A percentile compares a stretch with the other conserved stretches of the same genome.
Evolutionary conservation across 495 filamentous ascomycete genomes (phyloP).

Genomic region (Hypomontagnella submonticulosa): DNA sequence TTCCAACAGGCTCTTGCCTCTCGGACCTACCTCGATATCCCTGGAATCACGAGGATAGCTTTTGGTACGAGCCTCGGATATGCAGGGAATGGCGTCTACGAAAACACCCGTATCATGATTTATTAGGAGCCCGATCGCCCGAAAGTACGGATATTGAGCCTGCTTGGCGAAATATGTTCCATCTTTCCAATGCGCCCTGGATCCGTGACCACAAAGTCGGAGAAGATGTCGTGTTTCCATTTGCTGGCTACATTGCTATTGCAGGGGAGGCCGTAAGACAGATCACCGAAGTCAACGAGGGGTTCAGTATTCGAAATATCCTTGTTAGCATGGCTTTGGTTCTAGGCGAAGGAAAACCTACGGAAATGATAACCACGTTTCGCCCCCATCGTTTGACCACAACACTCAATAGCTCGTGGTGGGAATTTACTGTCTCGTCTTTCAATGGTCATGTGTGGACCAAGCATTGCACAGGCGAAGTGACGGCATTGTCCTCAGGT

Average conservation of each 20-base stretch:
- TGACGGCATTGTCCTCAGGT: constrained; percentile 24
- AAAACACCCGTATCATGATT: constrained; percentile 53
- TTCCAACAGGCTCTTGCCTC: constrained; percentile 23
- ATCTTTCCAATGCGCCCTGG: constrained; percentile 56
- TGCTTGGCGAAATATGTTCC: constrained; percentile 54
- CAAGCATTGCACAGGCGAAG: constrained; percentile 57
- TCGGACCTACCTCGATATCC: constrained; percentile 47
- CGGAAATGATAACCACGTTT: constrained; percentile 54
- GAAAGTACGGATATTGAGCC: constrained; percentile 53
- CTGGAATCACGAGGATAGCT: constrained; percentile 54
- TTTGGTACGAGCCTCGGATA: constrained; percentile 54
- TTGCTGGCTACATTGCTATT: constrained; percentile 61
- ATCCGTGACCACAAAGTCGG: constrained; percentile 55
- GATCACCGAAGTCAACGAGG: constrained; percentile 37
- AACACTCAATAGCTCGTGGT: constrained; percentile 56
- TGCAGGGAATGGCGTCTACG: constrained; percentile 56
- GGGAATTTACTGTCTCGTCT: constrained; percentile 58
- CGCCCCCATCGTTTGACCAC: constrained; percentile 49
- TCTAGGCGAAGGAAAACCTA: constrained; percentile 30
- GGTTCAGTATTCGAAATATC: constrained; percentile 48
- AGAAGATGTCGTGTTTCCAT: constrained; percentile 59
- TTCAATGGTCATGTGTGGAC: constrained; percentile 53
- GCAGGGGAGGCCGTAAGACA: constrained; percentile 60
- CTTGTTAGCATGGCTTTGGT: constrained; percentile 48
- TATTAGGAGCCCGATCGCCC: constrained; percentile 53